phyloP scores from a whole-genome alignment of 768 basidiomycete species.

The Suillus cothurnatus region DNA sequence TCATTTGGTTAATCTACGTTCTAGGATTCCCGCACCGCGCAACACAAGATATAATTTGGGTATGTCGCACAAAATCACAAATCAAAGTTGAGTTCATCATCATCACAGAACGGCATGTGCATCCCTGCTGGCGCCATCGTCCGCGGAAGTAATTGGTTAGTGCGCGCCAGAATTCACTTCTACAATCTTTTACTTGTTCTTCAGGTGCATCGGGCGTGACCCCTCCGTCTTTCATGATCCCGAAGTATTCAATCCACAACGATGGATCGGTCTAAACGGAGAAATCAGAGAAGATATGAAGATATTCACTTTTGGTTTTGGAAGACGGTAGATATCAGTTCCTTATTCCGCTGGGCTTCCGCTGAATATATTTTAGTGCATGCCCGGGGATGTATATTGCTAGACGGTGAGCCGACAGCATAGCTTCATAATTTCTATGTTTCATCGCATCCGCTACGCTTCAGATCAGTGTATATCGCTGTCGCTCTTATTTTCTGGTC shows the following conservation, averaged over 20 bases:
- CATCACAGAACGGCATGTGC: slow-evolving; percentile 34
- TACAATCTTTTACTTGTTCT: background rate
- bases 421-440: background rate
- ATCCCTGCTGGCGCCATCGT: slow-evolving; percentile 38
- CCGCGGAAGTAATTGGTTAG: slow-evolving; percentile 34
- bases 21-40: slow-evolving; percentile 27
- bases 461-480: slow-evolving; percentile 65
- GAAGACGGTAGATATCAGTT: slow-evolving; percentile 38
- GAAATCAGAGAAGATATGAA: slow-evolving; percentile 47
- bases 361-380: slow-evolving; percentile 34
- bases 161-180: background rate
- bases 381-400: slow-evolving; percentile 59
- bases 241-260: slow-evolving; percentile 53
- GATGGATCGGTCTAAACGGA: slow-evolving; percentile 51
- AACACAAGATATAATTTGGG: slow-evolving; percentile 30
- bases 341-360: background rate
- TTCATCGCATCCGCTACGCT: background rate
- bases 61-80: slow-evolving; percentile 3
- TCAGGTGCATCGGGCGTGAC: slow-evolving; percentile 50
- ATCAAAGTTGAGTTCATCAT: background rate
- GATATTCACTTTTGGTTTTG: slow-evolving; percentile 52
- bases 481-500: slow-evolving; percentile 66
- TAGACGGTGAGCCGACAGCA: slow-evolving; percentile 18
- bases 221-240: slow-evolving; percentile 53
- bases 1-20: no score